These are phyloP conservation scores for Sphagnum magellanicum DNA, from an alignment of 228 moss, liverwort and hornwort species.

Conservation along the genomic window DNA sequence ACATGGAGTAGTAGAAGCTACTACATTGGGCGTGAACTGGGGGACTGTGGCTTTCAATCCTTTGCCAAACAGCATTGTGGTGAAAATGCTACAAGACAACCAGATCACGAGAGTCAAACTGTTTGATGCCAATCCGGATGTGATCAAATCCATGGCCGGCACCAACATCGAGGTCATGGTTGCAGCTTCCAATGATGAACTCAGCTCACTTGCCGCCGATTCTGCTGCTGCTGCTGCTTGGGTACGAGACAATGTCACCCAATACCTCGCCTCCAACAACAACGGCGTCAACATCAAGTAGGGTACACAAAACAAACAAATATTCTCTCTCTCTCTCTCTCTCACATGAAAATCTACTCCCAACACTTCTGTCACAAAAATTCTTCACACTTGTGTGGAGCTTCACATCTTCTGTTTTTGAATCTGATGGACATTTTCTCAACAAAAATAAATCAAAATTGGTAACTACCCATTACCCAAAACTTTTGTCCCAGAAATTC, in stretches of 20 bases:
- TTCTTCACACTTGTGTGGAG: too few relatives aligned
- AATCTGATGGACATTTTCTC: too few relatives aligned
- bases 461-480: too few relatives aligned
- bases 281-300: slow-evolving; percentile 87
- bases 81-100: slow-evolving; percentile 34
- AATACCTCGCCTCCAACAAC: slow-evolving; percentile 16
- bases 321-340: not conserved
- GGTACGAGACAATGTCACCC: slow-evolving; percentile 81
- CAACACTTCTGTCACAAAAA: too few relatives aligned
- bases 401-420: too few relatives aligned
- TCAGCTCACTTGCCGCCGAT: slow-evolving; percentile 33
- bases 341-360: not conserved
- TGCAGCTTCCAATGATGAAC: slow-evolving; percentile 71
- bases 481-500: not conserved
- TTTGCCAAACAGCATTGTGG: slow-evolving; percentile 26
- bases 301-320: not conserved
- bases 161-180: slow-evolving; percentile 78
- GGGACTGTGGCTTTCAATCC: slow-evolving; percentile 37
- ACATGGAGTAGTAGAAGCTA: not conserved
- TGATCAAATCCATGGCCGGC: slow-evolving; percentile 50
- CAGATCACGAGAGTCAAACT: slow-evolving; percentile 40
- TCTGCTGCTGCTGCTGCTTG: slow-evolving; percentile 46
- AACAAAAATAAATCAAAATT: too few relatives aligned
- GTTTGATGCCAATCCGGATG: slow-evolving; percentile 35
- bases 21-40: slow-evolving; percentile 50